Conservation (phyloP, 2,329 filamentous ascomycete genomes). For the Teratosphaeria gauchensis region DNA sequence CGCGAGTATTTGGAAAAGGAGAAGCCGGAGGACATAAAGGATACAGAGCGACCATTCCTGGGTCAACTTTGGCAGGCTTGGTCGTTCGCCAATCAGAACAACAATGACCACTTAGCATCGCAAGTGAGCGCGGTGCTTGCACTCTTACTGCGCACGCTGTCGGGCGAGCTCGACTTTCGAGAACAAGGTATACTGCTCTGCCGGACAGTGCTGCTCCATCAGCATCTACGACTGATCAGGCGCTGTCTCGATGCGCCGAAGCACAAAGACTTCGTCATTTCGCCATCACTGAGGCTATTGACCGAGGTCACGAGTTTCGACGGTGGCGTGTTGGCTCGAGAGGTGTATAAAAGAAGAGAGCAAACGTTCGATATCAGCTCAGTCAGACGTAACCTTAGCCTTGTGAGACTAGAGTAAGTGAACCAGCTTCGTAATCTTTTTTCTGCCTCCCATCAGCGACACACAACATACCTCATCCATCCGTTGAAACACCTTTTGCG, state of each 20-base stretch:
- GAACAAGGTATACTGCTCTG: slow-evolving; percentile 69
- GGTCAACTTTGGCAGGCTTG: slow-evolving; percentile 78
- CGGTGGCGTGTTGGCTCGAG: slow-evolving; percentile 67
- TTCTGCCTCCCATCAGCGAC: not conserved
- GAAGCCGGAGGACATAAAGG: slow-evolving; percentile 38
- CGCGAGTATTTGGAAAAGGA: slow-evolving; percentile 54
- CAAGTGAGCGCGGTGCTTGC: slow-evolving; percentile 72
- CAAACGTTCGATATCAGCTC: slow-evolving; percentile 62
- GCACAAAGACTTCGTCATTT: slow-evolving; percentile 78
- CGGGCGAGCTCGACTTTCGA: slow-evolving; percentile 62
- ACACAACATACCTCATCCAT: not conserved
- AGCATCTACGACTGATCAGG: slow-evolving; percentile 70
- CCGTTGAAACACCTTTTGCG: not conserved
- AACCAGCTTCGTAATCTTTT: not conserved
- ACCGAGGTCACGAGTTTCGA: slow-evolving; percentile 80
- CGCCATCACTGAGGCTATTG: slow-evolving; percentile 74
- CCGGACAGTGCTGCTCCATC: slow-evolving; percentile 69
- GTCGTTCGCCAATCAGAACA: slow-evolving; percentile 70
- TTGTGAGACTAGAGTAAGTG: slow-evolving; percentile 45
- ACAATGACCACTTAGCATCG: slow-evolving; percentile 72
- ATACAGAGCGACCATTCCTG: slow-evolving; percentile 56
- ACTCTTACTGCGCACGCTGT: slow-evolving; percentile 69
- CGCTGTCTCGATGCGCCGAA: slow-evolving; percentile 71
- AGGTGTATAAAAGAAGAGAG: slow-evolving; percentile 67
- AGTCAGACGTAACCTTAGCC: slow-evolving; percentile 68